phyloP scores from a whole-genome alignment of 768 basidiomycete genomes.

The Pisolithus tinctorius region DNA sequence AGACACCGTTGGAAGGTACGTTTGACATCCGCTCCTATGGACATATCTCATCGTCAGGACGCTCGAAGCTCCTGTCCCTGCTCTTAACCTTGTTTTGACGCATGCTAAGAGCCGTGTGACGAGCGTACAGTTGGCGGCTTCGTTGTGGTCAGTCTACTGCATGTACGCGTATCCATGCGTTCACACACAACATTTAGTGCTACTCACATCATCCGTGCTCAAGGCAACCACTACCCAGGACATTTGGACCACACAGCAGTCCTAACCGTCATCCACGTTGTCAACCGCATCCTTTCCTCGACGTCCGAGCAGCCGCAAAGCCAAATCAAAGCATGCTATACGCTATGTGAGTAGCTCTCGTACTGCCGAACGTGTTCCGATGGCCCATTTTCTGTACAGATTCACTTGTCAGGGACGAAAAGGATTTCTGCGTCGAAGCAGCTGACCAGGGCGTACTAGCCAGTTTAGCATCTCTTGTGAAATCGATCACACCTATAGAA shows the following conservation, averaged over 20 bases:
- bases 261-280: constrained; percentile 60
- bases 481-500: constrained; percentile 45
- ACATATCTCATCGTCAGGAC: constrained; percentile 5
- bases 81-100: constrained; percentile 38
- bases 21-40: constrained; percentile 16
- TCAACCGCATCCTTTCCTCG: constrained; percentile 52
- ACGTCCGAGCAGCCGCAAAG: constrained; percentile 34
- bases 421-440: constrained; percentile 57
- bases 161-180: neutral
- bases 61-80: constrained; percentile 4
- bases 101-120: constrained; percentile 52
- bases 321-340: constrained; percentile 66
- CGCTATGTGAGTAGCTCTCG: constrained; percentile 49
- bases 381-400: constrained; percentile 29
- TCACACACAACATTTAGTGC: constrained; percentile 32
- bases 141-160: constrained; percentile 48
- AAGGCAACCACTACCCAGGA: constrained; percentile 22
- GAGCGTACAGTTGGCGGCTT: constrained; percentile 65
- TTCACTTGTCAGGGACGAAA: constrained; percentile 66
- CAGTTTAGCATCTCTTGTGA: constrained; percentile 46
- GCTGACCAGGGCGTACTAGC: constrained; percentile 63
- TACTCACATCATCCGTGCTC: constrained; percentile 56
- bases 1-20: constrained; percentile 35
- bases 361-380: neutral
- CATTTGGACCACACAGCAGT: constrained; percentile 40